These are phyloP conservation scores for Gautieria morchelliformis DNA, from an alignment of 768 basidiomycete genomes.

Conservation along the genomic window DNA sequence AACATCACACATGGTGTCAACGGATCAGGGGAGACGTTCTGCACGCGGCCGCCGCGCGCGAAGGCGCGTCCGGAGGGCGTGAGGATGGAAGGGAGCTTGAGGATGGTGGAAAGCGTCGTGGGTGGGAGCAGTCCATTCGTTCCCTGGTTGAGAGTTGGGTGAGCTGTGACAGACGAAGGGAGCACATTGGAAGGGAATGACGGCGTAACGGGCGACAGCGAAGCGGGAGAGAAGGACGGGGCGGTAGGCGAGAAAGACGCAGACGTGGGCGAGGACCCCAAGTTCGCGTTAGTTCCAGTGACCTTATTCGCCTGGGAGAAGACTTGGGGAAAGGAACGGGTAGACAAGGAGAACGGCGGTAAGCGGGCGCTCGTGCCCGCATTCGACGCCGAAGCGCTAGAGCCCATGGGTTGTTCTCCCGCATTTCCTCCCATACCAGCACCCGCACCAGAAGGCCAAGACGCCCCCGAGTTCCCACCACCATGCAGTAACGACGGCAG, in stretches of 20 bases:
- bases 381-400: too few species aligned
- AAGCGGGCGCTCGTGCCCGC: too few species aligned
- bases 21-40: slow-evolving; percentile 69
- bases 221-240: slow-evolving; percentile 9
- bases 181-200: slow-evolving; percentile 20
- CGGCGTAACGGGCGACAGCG: slow-evolving; percentile 10
- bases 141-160: not conserved
- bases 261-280: too few species aligned
- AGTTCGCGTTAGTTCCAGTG: too few species aligned
- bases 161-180: slow-evolving; percentile 8
- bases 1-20: slow-evolving; percentile 72
- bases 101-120: slow-evolving; percentile 41
- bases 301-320: too few species aligned
- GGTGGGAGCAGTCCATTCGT: slow-evolving; percentile 16
- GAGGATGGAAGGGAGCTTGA: slow-evolving; percentile 31
- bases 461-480: too few species aligned
- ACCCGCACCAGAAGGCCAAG: too few species aligned
- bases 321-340: too few species aligned
- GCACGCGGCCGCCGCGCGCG: slow-evolving; percentile 66
- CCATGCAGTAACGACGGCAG: too few species aligned
- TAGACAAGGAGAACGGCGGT: too few species aligned
- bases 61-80: slow-evolving; percentile 79
- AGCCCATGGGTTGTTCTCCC: too few species aligned
- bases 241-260: not conserved
- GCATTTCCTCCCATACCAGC: too few species aligned